Base-by-base conservation (phyloP, 2,329 filamentous ascomycete genomes). In the Diplodia seriata region DNA sequence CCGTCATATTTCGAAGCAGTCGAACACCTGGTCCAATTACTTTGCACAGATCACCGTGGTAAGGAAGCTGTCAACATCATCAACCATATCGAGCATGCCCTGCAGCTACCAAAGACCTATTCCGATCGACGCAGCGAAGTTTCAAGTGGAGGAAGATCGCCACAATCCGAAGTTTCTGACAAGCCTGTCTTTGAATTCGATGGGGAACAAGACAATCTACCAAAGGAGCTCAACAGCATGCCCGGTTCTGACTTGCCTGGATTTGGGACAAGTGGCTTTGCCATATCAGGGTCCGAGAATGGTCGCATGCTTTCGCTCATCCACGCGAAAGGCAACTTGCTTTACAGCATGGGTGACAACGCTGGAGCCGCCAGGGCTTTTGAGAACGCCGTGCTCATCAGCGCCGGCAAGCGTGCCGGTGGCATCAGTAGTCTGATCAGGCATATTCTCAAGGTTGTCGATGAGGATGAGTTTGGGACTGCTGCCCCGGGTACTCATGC, bases 321-420 rank as follows among this genome's bases (percentile, higher is more conserved):
- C 50, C 95, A 99, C 79, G 94, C 94, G 23, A 99, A 98, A 79
- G 95, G 94, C n/a, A 98, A 98, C 70, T 96, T 98, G 90, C 85
- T 98, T 1, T 99, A 99, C 79, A 89, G 92, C 31, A 82, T 96
- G 36, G 94, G 94, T 55, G 90, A 97, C 71, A 91, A 95, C 71
- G 84, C 85, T 49, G 87, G 85, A 50, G 95, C 95, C 51, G 93
- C 94, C 0, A 87, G 89, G 73, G 93, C 95, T 4, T 99, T 99
- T 73, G 95, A 99, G 77, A 93, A 97, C 77, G 94, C 94, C 0
- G 93, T 99, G 3, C 81, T 97, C 65, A 94, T 99, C 70, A 94
- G 93, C 68, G 87, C 91, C 33, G 94, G 93, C 1, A 86, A 89
- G 70, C 84, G 85, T 56, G 85, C 90, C 6, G 47, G 59, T 14